These are phyloP conservation scores for Penicillium pulvis DNA, from an alignment of 495 filamentous ascomycete genomes.

Conservation along the genomic window DNA sequence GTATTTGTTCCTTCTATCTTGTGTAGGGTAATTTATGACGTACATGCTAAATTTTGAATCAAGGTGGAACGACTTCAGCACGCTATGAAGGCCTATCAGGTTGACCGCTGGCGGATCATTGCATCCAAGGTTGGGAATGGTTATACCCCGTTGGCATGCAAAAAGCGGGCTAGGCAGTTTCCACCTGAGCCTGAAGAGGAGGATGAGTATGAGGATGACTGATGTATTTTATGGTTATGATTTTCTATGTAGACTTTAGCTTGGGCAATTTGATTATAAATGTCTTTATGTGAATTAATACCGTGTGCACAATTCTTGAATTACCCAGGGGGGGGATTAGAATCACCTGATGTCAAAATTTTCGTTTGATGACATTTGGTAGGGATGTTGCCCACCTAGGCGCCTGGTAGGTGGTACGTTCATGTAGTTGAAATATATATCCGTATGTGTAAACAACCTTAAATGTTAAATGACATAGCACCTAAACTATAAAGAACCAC, in stretches of 20 bases:
- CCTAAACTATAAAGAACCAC: neutral
- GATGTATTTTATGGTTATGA: neutral
- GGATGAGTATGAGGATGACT: neutral
- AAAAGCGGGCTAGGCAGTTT: constrained; percentile 64
- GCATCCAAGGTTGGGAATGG: constrained; percentile 84
- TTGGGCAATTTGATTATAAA: no score
- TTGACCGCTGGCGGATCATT: constrained; percentile 86
- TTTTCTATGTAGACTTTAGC: neutral
- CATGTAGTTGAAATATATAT: no score
- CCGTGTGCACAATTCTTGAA: no score
- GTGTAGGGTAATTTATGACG: constrained; percentile 11
- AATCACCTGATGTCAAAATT: no score
- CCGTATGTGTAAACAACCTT: no score
- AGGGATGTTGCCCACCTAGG: no score
- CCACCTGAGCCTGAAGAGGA: neutral
- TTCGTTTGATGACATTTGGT: no score
- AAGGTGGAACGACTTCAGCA: constrained; percentile 77
- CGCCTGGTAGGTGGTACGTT: no score
- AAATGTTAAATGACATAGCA: no score
- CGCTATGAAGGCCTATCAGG: constrained; percentile 84
- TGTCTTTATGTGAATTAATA: no score
- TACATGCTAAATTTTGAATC: constrained; percentile 8
- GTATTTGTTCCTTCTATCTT: neutral
- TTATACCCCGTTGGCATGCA: constrained; percentile 81
- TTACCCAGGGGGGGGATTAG: no score